These are phyloP conservation scores for Metschnikowia lunata DNA, from an alignment of 805 yeast genomes.

Conservation along the genomic window DNA sequence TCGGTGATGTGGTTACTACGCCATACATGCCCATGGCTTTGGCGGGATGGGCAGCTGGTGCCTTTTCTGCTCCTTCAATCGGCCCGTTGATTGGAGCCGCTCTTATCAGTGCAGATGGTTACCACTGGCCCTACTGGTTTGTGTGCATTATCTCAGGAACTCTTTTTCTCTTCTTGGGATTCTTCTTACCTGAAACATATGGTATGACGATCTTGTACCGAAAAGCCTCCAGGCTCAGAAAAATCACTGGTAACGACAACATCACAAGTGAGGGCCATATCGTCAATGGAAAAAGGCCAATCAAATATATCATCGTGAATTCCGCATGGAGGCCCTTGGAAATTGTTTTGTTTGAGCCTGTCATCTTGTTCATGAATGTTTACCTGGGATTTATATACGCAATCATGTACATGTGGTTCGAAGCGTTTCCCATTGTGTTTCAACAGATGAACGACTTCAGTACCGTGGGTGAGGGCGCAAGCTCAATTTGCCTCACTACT, in stretches of 20 bases:
- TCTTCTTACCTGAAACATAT: slow-evolving; percentile 13
- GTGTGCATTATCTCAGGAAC: slow-evolving; percentile 10
- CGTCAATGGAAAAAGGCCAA: slow-evolving; percentile 4
- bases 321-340: slow-evolving; percentile 13
- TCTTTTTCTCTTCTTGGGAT: slow-evolving; percentile 6
- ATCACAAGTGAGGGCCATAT: slow-evolving; percentile 14
- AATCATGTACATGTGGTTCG: slow-evolving; percentile 15
- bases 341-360: slow-evolving; percentile 13
- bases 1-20: slow-evolving; percentile 45
- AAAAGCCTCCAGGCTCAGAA: slow-evolving; percentile 13
- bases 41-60: slow-evolving; percentile 50
- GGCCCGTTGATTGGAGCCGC: slow-evolving; percentile 60
- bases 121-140: slow-evolving; percentile 14
- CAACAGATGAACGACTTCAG: slow-evolving; percentile 8
- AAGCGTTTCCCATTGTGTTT: slow-evolving; percentile 15
- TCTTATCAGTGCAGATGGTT: slow-evolving; percentile 22
- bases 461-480: slow-evolving; percentile 9
- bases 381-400: slow-evolving; percentile 13
- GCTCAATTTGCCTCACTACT: slow-evolving; percentile 6
- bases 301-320: slow-evolving; percentile 5
- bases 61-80: slow-evolving; percentile 49
- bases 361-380: slow-evolving; percentile 11
- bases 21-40: slow-evolving; percentile 44
- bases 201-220: slow-evolving; percentile 12
- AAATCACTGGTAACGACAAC: slow-evolving; percentile 11